These are phyloP conservation scores for Skeletonema potamos DNA, from an alignment of 108 stramenopile species.

Conservation along the genomic window DNA sequence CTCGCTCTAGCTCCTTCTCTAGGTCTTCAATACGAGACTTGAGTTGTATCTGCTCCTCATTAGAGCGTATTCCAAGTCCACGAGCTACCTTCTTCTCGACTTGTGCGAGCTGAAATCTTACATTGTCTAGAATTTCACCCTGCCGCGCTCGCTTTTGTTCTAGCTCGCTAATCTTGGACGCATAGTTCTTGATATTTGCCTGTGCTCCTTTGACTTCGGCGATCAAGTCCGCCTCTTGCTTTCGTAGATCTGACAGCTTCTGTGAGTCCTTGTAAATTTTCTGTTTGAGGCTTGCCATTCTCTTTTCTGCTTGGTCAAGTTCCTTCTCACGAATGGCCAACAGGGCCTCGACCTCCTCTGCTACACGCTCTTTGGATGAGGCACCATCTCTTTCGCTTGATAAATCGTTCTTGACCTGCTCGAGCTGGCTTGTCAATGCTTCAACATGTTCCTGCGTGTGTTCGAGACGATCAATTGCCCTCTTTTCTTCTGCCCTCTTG, in stretches of 20 bases:
- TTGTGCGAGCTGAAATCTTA: constrained; percentile 86
- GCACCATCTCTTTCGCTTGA: constrained; percentile 51
- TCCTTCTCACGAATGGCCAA: constrained; percentile 54
- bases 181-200: constrained; percentile 57
- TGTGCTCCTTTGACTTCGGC: constrained; percentile 69
- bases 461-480: constrained; percentile 38
- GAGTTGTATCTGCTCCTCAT: constrained; percentile 75
- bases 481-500: constrained; percentile 41
- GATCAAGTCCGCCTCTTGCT: constrained; percentile 67
- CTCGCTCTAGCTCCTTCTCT: constrained; percentile 52
- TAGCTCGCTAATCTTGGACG: constrained; percentile 55
- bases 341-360: constrained; percentile 56
- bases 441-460: constrained; percentile 17
- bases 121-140: constrained; percentile 78
- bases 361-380: constrained; percentile 46
- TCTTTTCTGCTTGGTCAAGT: constrained; percentile 48
- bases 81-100: constrained; percentile 84
- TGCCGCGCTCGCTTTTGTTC: constrained; percentile 68
- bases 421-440: constrained; percentile 11
- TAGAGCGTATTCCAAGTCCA: constrained; percentile 76
- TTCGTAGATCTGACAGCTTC: constrained; percentile 50
- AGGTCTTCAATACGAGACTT: constrained; percentile 55
- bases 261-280: constrained; percentile 64
- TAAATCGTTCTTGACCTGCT: constrained; percentile 37
- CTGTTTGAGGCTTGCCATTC: constrained; percentile 52